phyloP scores from a whole-genome alignment of 2,329 filamentous ascomycete species.

The Epicoccum sorghinum region DNA sequence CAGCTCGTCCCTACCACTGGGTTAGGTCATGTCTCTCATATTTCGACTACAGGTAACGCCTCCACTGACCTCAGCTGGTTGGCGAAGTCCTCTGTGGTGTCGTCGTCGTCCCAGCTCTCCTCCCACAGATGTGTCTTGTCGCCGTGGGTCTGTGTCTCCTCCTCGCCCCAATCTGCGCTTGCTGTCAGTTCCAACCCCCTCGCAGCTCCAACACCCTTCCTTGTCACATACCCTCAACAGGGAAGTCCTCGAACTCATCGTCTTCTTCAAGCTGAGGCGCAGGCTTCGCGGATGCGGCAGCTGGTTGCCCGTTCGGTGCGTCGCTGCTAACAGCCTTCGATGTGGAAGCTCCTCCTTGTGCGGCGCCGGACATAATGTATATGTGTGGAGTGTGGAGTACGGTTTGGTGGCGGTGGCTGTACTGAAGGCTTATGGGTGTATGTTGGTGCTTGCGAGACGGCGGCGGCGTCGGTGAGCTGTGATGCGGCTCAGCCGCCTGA shows the following conservation, averaged over 20 bases:
- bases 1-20: constrained; percentile 73
- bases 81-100: constrained; percentile 95
- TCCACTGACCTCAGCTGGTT: constrained; percentile 81
- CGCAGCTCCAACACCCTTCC: not conserved
- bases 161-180: constrained; percentile 78
- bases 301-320: constrained; percentile 27
- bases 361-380: constrained; percentile 56
- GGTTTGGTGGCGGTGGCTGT: constrained; percentile 1
- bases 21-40: constrained; percentile 6
- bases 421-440: not conserved
- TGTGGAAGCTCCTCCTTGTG: constrained; percentile 46
- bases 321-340: constrained; percentile 47
- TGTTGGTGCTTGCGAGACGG: constrained; percentile 7
- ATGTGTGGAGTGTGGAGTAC: not conserved
- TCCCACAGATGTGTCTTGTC: constrained; percentile 92
- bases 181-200: constrained; percentile 15
- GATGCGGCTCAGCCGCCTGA: constrained; percentile 12
- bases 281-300: constrained; percentile 55
- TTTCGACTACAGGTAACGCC: not conserved
- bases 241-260: constrained; percentile 99
- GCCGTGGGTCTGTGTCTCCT: constrained; percentile 83
- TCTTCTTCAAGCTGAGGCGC: constrained; percentile 84
- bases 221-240: constrained; percentile 76
- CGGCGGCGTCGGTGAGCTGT: constrained; percentile 13
- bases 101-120: constrained; percentile 99